Evolutionary conservation across 2,329 filamentous ascomycete species (phyloP).

Genomic region (Fusarium sp.): DNA sequence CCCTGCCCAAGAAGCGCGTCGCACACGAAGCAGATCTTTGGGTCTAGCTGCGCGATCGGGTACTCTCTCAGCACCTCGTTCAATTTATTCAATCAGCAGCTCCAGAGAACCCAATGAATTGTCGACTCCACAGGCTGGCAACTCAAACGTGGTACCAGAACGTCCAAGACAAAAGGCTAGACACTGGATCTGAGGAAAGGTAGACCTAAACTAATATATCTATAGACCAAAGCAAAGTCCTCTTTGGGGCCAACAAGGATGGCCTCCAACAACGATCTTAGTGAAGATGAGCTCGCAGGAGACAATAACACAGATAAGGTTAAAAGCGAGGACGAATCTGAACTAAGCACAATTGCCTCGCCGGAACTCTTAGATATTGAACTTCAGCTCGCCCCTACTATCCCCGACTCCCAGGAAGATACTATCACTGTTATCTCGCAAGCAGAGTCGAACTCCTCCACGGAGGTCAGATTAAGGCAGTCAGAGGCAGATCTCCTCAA

Average conservation of each 20-base stretch:
- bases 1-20: rapidly evolving
- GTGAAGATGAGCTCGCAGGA: neutral
- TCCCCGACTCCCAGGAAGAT: rapidly evolving
- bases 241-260: rapidly evolving
- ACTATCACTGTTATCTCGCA: too few species aligned
- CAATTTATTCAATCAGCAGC: rapidly evolving
- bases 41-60: rapidly evolving
- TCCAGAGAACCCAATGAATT: neutral
- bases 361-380: rapidly evolving
- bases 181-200: rapidly evolving
- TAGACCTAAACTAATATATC: rapidly evolving
- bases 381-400: rapidly evolving
- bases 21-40: neutral
- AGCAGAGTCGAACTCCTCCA: rapidly evolving
- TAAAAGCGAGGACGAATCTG: rapidly evolving
- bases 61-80: neutral
- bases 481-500: neutral
- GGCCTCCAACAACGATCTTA: rapidly evolving
- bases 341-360: rapidly evolving
- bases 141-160: rapidly evolving
- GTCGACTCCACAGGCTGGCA: neutral
- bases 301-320: rapidly evolving
- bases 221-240: rapidly evolving
- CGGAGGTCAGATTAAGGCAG: rapidly evolving
- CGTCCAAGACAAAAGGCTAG: neutral